phyloP scores from a whole-genome alignment of 1,139 yeast species.

The Geotrichum australiense region DNA sequence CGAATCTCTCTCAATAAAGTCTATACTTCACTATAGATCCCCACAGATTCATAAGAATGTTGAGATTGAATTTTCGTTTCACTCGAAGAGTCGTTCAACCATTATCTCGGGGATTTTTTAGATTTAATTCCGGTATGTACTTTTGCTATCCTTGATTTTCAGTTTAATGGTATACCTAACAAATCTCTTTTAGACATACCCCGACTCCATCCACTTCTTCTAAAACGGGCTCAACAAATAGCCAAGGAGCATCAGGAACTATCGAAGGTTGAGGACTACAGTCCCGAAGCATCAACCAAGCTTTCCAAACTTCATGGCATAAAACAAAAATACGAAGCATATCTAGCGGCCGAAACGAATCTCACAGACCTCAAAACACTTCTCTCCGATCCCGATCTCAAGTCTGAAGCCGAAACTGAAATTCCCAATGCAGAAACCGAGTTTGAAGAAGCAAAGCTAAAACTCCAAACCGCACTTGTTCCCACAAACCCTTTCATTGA shows the following conservation, averaged over 20 bases:
- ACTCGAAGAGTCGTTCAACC: too few species aligned
- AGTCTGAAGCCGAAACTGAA: conserved; percentile 42
- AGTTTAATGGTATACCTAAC: too few species aligned
- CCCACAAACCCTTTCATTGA: conserved; percentile 78
- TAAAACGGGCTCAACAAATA: conserved; percentile 53
- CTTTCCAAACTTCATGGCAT: conserved; percentile 51
- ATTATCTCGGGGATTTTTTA: not conserved
- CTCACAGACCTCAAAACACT: conserved; percentile 34
- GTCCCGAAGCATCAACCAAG: conserved; percentile 48
- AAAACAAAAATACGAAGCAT: conserved; percentile 47
- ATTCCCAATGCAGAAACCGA: conserved; percentile 35
- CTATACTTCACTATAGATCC: too few species aligned
- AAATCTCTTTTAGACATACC: conserved; percentile 1
- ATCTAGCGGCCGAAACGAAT: conserved; percentile 33
- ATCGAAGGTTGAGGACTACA: conserved; percentile 42
- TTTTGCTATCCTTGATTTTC: too few species aligned
- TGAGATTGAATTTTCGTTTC: too few species aligned
- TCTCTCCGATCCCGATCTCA: conserved; percentile 35
- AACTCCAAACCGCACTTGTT: conserved; percentile 51
- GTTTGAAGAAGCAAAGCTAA: conserved; percentile 31
- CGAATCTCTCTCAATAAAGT: too few species aligned
- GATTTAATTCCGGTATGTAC: conserved; percentile 10
- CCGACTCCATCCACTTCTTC: conserved; percentile 51
- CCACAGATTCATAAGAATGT: too few species aligned
- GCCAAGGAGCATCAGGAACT: conserved; percentile 46